Base-by-base conservation (phyloP, 2,329 filamentous ascomycete species). In the Colletotrichum somersetense region DNA sequence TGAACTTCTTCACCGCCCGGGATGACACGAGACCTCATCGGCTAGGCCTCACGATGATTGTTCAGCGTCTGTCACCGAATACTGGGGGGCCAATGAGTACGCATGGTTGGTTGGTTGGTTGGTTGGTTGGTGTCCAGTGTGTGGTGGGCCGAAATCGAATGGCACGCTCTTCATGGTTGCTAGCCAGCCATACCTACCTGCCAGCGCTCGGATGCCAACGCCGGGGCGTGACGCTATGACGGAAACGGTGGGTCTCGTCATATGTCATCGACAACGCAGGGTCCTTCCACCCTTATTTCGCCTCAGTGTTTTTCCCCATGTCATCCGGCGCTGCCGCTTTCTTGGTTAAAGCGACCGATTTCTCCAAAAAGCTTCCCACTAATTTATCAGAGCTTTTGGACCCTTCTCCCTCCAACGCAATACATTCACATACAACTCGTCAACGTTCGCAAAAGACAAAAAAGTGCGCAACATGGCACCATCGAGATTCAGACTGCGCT, bases 401-500 rank as follows among this genome's bases (percentile, higher is more conserved):
- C 68, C 68, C 64, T 50, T 67, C 66, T 61, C 12, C 20, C 38
- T 63, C 64, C 70, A 61, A 65, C 70, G 59, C 66, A 70, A 65
- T 42, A 57, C 55, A 16, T 23, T 48, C 10, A 6, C 23, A 30
- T 14, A 59, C n/a, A 38, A 7, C 30, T 38, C 30, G 18, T 7
- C 55, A 18, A 57, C 38, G 42, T 62, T n/a, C 23, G 20, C 4
- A 7, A 52, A 70, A 53, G 35, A 26, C 8, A 42, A 26, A 40
- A 56, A 18, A n/a, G 30, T 14, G 40, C 14, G 23, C 33, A 57
- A 42, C 1, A 74, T 74, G 73, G 66, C 59, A 35, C 40, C 64
- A n/a, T 64, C 59, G 8, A 67, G 50, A 57, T 57, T 74, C 66
- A 71, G 75, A 62, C 71, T 78, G 26, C 74, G 78, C 74, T 64